Evolutionary conservation across 2,329 filamentous ascomycete genomes (phyloP).

Genomic region (Magnaporthiopsis rhizophila): DNA sequence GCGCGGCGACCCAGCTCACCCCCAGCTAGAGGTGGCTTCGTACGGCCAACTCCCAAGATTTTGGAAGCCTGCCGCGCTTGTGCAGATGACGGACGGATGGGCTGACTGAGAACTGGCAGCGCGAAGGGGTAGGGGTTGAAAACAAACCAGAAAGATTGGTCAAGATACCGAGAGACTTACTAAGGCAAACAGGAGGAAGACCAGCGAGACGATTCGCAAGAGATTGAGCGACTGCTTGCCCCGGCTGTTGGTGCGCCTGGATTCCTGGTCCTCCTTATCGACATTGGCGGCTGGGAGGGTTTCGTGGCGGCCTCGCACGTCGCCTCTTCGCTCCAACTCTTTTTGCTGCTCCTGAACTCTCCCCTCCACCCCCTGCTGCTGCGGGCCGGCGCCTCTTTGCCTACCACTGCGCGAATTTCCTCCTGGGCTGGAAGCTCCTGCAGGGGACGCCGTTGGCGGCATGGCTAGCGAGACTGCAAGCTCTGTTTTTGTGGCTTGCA

Average conservation of each 20-base stretch:
- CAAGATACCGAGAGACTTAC: conserved; percentile 18
- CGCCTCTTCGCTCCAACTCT: not conserved
- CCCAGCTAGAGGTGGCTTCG: not conserved
- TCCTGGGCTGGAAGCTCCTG: not conserved
- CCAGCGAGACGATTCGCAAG: conserved; percentile 22
- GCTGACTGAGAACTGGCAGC: not conserved
- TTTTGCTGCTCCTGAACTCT: not conserved
- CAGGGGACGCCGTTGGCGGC: not conserved
- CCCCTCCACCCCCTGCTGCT: not conserved
- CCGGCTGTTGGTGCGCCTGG: not conserved
- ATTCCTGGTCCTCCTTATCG: conserved; percentile 13
- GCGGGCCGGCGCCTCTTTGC: not conserved
- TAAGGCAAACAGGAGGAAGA: conserved; percentile 21
- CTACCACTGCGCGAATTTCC: not conserved
- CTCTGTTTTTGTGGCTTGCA: not conserved
- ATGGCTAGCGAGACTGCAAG: not conserved
- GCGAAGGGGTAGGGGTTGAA: not conserved
- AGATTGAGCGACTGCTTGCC: conserved; percentile 14
- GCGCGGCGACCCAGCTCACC: not conserved
- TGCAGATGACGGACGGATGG: not conserved
- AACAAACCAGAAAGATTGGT: not conserved
- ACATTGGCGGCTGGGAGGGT: not conserved
- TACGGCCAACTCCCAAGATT: not conserved
- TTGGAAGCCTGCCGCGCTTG: conserved; percentile 12
- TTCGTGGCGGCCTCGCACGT: not conserved